These are phyloP conservation scores for Colletotrichum costaricense DNA, from an alignment of 2,329 filamentous ascomycete species.

Conservation along the genomic window DNA sequence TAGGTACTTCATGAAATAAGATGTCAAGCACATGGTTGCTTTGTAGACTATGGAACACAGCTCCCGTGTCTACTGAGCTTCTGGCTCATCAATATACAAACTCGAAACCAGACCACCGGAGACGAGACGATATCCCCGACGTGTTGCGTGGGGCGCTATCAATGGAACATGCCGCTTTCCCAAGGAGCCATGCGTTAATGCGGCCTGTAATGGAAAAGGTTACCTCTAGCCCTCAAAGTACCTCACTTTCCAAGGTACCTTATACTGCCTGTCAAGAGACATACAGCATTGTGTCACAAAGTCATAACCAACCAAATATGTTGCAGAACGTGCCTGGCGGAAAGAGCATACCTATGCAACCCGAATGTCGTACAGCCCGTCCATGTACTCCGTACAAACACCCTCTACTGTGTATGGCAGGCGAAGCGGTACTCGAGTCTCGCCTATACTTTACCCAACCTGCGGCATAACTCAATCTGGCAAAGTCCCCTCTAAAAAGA, in stretches of 20 bases:
- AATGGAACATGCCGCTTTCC: background rate
- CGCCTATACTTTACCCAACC: background rate
- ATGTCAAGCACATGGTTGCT: no score
- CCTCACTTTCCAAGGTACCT: no score
- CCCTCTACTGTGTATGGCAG: background rate
- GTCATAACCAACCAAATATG: no score
- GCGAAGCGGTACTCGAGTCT: background rate
- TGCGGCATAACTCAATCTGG: background rate
- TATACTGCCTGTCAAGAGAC: no score
- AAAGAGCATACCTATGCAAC: background rate
- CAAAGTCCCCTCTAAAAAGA: background rate
- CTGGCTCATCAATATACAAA: background rate
- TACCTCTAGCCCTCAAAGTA: no score
- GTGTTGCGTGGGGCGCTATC: constrained; percentile 6
- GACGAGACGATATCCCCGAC: constrained; percentile 29
- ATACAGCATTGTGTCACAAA: no score
- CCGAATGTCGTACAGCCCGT: background rate
- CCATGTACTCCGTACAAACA: background rate
- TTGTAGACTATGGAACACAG: background rate
- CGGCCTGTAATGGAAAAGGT: background rate
- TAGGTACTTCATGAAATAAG: no score
- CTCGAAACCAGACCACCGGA: constrained; percentile 16
- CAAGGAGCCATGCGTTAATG: constrained; percentile 24
- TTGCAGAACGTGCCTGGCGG: no score
- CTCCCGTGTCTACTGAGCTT: background rate